phyloP scores from a whole-genome alignment of 306 rosid species.

The Cicer yamashitae region DNA sequence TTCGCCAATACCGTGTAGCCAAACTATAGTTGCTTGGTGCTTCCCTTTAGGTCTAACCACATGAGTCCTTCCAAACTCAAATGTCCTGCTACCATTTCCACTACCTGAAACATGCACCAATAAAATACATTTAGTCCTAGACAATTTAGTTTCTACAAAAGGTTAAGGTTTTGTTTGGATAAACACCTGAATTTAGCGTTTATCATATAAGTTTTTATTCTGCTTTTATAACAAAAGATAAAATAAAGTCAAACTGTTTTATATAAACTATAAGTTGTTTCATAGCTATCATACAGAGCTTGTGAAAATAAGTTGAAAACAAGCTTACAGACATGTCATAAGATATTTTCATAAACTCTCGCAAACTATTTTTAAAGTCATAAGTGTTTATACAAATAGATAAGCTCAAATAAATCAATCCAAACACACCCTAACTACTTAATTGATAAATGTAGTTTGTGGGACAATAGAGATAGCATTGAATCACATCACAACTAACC shows the following conservation, averaged over 20 bases:
- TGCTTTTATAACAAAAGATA: no score
- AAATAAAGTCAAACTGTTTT: no score
- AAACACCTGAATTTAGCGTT: no score
- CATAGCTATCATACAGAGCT: no score
- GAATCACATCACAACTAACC: constrained; percentile 66
- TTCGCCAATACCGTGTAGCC: constrained; percentile 95
- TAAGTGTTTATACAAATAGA: no score
- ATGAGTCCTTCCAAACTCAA: constrained; percentile 93
- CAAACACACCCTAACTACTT: background rate
- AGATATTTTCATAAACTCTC: no score
- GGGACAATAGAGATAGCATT: constrained; percentile 31
- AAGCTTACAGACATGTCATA: no score
- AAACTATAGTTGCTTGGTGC: constrained; percentile 92
- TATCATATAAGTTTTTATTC: no score
- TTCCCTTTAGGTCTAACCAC: constrained; percentile 89
- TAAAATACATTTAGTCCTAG: constrained; percentile 41
- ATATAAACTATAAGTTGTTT: no score
- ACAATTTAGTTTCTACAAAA: constrained; percentile 29
- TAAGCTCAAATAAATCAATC: no score
- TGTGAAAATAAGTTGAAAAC: no score
- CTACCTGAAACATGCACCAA: constrained; percentile 66
- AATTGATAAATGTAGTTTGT: constrained; percentile 32
- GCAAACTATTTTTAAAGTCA: no score
- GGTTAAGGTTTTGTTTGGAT: background rate
- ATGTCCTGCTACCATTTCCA: constrained; percentile 66